Base-by-base conservation (phyloP, 805 yeast genomes). In the Millerozyma acaciae region DNA sequence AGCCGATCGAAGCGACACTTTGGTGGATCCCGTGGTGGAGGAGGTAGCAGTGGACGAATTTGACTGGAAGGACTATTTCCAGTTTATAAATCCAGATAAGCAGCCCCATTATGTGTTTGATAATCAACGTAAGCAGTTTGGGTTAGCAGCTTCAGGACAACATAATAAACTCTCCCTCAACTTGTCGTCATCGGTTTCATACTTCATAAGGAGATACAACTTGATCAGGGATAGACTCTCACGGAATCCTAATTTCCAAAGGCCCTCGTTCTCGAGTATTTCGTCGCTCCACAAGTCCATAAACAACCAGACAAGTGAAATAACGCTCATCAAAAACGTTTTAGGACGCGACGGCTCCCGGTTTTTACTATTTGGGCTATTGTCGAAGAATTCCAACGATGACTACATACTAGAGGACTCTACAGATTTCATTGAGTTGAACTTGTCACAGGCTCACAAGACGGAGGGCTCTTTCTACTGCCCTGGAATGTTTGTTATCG, bases 391-490 rank as follows among this genome's bases (percentile, higher is more conserved):
- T 34, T 64, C 75, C 8, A 75, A 70, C 33, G 95, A 90, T 1
- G 63, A 71, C n/a, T 82, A 76, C 75, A 75, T 75, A 29, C 53
- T 94, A 18, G 95, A 88, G 50, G 99, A 93, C 54, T 73, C 80
- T 4, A 75, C 88, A 1, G 96, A 87, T 38, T 59, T 69, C 26
- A 79, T 90, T 8, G 80, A 76, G 43, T 60, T 93, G 9, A 84
- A 84, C 35, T 48, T 84, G 4, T 60, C 70, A 7, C 81, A 80
- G 43, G 68, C 87, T 2, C 63, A 68, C 12, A 80, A 83, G 27
- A 73, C 83, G 1, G 66, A 66, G 3, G 86, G 80, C 0, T 70
- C 81, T 6, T 89, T 76, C 48, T 80, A 75, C 48, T 75, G 80
- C 3, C 68, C 76, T 0, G 97, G 98, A 2, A 78, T 82, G 65